Percentiles rank a stretch among this genome's conserved stretches.
Conservation (phyloP, 306 rosid species). For the barrel medic (Medicago truncatula) region MtrunA17r5.0-ANR NC_053049.1:33375001-33375500, state of each 20-base stretch:
- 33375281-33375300: background rate
- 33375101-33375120: background rate
- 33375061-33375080: constrained; percentile 59
- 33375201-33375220: constrained; percentile 20
- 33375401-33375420: background rate
- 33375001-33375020: constrained; percentile 82
- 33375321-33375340: background rate
- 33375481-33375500: background rate
- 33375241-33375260: background rate
- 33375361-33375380: background rate
- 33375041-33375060: constrained; percentile 98
- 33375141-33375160: background rate
- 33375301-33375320: background rate
- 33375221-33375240: background rate
- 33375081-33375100: constrained; percentile 26
- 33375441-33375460: background rate
- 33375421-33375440: background rate
- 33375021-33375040: constrained; percentile 77
- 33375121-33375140: background rate
- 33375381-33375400: background rate
- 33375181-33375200: background rate
- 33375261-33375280: constrained; percentile 2
- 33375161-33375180: constrained; percentile 8
- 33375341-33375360: background rate
- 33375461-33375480: background rate